Base-by-base conservation (phyloP, 257 asterid species). In the Solanum okadae region DNA sequence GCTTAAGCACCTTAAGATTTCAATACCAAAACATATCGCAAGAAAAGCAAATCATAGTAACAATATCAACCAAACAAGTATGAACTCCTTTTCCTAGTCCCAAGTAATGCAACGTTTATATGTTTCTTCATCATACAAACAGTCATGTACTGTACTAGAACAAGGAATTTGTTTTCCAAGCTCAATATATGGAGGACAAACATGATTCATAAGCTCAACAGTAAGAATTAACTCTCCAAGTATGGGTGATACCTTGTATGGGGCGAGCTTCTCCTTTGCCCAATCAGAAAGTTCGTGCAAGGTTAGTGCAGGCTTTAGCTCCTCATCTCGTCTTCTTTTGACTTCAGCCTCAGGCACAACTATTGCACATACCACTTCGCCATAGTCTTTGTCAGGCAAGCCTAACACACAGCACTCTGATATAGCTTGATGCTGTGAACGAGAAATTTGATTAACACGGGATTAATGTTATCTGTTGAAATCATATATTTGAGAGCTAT, bases 251-350 rank as follows among this genome's bases (percentile, higher is more conserved):
- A 97, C 99, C 99, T 97, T 97, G 93, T 97, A 97, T 5, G 99
- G 99, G 34, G 99, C 99, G 44, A 97, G 98, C 91, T 93, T 97
- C 93, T 96, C 98, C 92, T 95, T 96, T 20, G 98, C 99, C 99
- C 99, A 97, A 11, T 78, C 77, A 10, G 94, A 82, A 42, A 97
- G 95, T 94, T 96, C 98, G 86, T 93, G 93, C 93, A 97, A 87
- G 88, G 94, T 92, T 33, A 97, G 93, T 75, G 98, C 96, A 42
- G 98, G 96, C 90, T 93, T 95, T 89, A 90, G 85, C 77, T 95
- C 98, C 90, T 92, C 96, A 29, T 89, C 97, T 44, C 90, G 92
- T 88, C 90, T 92, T 56, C 93, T 91, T 87, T 91, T 93, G 56
- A 91, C 71, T 90, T 92, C 95, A 13, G 94, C 87, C 84, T 93